Percentiles rank a stretch among this genome's conserved stretches.
Conservation (phyloP, 768 basidiomycete species). For the Leccinellum rugosiceps region DNA sequence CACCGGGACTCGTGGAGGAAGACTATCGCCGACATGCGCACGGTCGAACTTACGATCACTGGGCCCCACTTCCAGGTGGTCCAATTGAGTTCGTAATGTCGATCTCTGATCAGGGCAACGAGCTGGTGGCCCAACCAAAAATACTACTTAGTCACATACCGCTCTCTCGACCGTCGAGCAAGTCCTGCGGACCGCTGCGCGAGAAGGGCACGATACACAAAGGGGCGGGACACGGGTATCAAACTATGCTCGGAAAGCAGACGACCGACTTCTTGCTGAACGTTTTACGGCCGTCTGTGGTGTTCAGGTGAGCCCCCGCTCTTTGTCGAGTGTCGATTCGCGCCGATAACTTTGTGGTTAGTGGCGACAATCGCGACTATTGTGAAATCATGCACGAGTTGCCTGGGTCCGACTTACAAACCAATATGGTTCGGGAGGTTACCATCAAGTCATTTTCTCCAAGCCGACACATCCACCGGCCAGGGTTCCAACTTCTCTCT, state of each 20-base stretch:
- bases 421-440: constrained; percentile 58
- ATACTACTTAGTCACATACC: constrained; percentile 88
- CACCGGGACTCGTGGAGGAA: constrained; percentile 80
- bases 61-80: constrained; percentile 52
- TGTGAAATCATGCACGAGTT: constrained; percentile 68
- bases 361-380: constrained; percentile 90
- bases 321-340: not conserved
- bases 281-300: constrained; percentile 55
- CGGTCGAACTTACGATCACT: constrained; percentile 49
- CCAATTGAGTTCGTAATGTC: constrained; percentile 59
- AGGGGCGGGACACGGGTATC: constrained; percentile 79
- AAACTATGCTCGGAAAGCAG: constrained; percentile 77
- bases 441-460: constrained; percentile 88
- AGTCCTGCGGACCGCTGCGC: constrained; percentile 72
- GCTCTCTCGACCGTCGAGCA: constrained; percentile 68
- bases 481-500: constrained; percentile 86
- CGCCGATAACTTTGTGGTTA: constrained; percentile 22
- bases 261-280: constrained; percentile 73
- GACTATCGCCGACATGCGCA: constrained; percentile 63
- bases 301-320: constrained; percentile 62
- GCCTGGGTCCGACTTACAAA: constrained; percentile 21
- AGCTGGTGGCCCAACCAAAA: constrained; percentile 19
- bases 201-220: constrained; percentile 70
- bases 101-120: constrained; percentile 33
- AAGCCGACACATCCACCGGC: constrained; percentile 63